Evolutionary conservation across 331 rosid species (phyloP), one percentile per base, ranked within the genome.

Genomic region (Acacia concinna): DNA sequence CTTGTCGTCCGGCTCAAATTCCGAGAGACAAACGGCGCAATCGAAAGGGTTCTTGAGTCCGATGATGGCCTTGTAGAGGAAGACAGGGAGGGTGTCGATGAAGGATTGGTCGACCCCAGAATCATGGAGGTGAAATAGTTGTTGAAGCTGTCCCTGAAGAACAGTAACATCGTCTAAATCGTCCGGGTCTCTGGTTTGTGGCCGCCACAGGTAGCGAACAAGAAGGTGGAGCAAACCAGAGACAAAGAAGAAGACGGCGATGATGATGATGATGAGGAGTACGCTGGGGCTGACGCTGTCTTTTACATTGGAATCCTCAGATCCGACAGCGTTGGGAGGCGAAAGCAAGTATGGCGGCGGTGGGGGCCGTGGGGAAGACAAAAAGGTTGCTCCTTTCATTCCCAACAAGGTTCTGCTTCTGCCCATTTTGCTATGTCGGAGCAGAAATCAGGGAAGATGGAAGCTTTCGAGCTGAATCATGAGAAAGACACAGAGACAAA

Each of bases 21-120:
- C 99, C 74, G 97, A 96, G 44, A 96, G 83, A 83, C 99, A 96
- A 8, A 96, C 97, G 57, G 96, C 98, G 68, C 98, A 93, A 67
- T 93, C 99, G 83, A 96, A 91, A 4, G 98, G 97, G 85, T 87
- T 85, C 64, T 96, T 91, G 81, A 88, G 81, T 43, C 97, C 97
- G 31, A 89, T 93, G 74, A 93, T 91, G 64, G 97, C 84, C 31
- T 91, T 91, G 89, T 90, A 96, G 46, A 77, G 84, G 77, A 93
- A 96, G 5, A 96, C 89, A 32, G 97, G 99, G 54, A 96, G 92
- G 1, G 93, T 77, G 71, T 93, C 98, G 47, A 95, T 93, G 83
- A 86, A 93, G 64, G 99, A 89, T 47, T 96, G 99, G 75, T 96
- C 99, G 43, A 93, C 99, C 9, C 99, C 99, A 66, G 98, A 82